Evolutionary conservation across 805 yeast genomes (phyloP).

Genomic region (Jamesozyma jinghongensis): DNA sequence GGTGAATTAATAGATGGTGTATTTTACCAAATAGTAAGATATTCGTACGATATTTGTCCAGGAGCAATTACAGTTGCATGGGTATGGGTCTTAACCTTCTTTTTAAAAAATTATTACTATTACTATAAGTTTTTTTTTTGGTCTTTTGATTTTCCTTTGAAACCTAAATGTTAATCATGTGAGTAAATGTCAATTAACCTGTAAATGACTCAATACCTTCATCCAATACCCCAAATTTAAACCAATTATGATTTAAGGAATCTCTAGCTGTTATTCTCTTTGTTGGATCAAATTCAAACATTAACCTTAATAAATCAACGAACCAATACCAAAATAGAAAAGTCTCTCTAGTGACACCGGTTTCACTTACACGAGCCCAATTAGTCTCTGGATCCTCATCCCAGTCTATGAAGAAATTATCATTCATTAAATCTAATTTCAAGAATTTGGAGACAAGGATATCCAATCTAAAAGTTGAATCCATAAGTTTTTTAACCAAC

Average conservation of each 20-base stretch:
- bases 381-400: slow-evolving; percentile 25
- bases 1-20: neutral
- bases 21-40: neutral
- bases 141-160: too few species aligned
- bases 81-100: too few species aligned
- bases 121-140: too few species aligned
- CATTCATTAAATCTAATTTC: slow-evolving; percentile 18
- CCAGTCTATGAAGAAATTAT: slow-evolving; percentile 23
- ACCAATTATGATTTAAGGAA: slow-evolving; percentile 78
- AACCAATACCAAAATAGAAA: slow-evolving; percentile 81
- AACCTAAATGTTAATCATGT: too few species aligned
- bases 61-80: too few species aligned
- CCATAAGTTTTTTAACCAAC: slow-evolving; percentile 25
- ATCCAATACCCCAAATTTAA: slow-evolving; percentile 51
- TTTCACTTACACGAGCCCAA: slow-evolving; percentile 19
- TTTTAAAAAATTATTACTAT: too few species aligned
- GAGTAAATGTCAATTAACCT: too few species aligned
- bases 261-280: slow-evolving; percentile 66
- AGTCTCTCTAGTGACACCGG: slow-evolving; percentile 41
- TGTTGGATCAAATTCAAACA: slow-evolving; percentile 64
- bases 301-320: slow-evolving; percentile 53
- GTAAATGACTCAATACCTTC: slow-evolving; percentile 33
- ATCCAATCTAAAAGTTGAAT: slow-evolving; percentile 26
- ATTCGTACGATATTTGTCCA: too few species aligned
- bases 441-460: slow-evolving; percentile 22